Base-by-base conservation (phyloP, 257 asterid species). In the Solanum medicagineum region DNA sequence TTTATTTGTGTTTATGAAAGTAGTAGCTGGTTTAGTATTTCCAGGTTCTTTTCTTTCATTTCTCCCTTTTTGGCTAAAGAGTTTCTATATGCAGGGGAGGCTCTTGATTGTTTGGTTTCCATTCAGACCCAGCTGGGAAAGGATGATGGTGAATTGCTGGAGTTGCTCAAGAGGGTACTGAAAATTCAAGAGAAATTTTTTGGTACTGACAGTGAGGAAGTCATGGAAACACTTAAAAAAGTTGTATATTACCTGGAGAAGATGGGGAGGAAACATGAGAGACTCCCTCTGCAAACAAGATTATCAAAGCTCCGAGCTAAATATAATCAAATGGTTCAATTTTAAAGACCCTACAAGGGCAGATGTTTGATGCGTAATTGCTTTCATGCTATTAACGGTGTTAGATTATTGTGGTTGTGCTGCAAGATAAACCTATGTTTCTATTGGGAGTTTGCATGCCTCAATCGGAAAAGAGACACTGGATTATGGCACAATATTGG, bases 101-200 rank as follows among this genome's bases (percentile, higher is more conserved):
- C 98, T 85, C 97, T 95, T 63, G 99, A 96, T 88, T 96, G 99
- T 87, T 87, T 96, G 91, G 97, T 94, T 86, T 93, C 97, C 80
- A 92, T 95, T 88, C 94, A 89, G 83, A 90, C 90, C 47, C 92
- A 92, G 85, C 85, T 92, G 45, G 95, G 89, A 85, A 94, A 91
- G 88, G 94, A 94, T 62, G 92, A 90, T 60, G 8, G 82, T 81
- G 92, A 90, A 89, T 85, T 94, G 87, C 65, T 95, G 87, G 91
- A 85, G 84, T 91, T 90, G 87, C 97, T 96, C 55, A 89, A 93
- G 91, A 92, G 98, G 90, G 92, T 95, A 80, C 87, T 96, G 86
- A 91, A 86, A 81, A 96, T 96, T 80, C 97, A 95, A 90, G 99
- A 95, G 88, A 87, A 84, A 59, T 91, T 94, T 32, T 94, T 95